phyloP scores from a whole-genome alignment of 352 stramenopile genomes.

The Globisporangium solare region DNA sequence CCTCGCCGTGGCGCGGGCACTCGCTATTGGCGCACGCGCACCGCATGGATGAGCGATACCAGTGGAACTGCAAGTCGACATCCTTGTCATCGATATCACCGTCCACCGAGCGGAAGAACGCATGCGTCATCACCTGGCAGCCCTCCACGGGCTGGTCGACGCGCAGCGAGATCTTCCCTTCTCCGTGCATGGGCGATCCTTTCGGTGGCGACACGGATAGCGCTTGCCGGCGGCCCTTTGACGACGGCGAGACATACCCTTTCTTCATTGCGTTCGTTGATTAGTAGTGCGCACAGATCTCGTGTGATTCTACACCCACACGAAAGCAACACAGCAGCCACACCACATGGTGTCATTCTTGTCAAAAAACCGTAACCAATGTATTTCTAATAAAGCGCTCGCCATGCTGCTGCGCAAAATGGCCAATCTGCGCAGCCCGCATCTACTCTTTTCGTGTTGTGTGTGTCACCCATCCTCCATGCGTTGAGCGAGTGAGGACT shows the following conservation, averaged over 20 bases:
- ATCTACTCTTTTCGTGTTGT: too few relatives aligned
- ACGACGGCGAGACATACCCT: slow-evolving; percentile 21
- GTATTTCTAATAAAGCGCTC: too few relatives aligned
- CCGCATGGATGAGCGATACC: slow-evolving; percentile 53
- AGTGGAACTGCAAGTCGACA: slow-evolving; percentile 65
- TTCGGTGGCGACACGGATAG: slow-evolving; percentile 35
- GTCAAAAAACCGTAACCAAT: too few relatives aligned
- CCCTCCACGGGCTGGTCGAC: slow-evolving; percentile 71
- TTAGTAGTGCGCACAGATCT: too few relatives aligned
- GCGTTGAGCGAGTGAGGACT: too few relatives aligned
- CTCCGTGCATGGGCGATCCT: slow-evolving; percentile 52
- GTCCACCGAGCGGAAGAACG: slow-evolving; percentile 70
- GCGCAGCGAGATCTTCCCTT: slow-evolving; percentile 69
- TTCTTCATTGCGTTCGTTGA: slow-evolving; percentile 24
- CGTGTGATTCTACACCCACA: too few relatives aligned
- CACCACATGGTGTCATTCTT: too few relatives aligned
- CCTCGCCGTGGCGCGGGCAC: slow-evolving; percentile 46
- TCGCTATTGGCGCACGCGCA: slow-evolving; percentile 59
- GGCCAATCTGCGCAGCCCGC: too few relatives aligned
- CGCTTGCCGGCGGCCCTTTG: slow-evolving; percentile 14
- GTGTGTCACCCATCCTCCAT: too few relatives aligned
- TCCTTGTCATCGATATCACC: slow-evolving; percentile 70
- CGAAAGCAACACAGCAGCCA: too few relatives aligned
- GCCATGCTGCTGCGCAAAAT: too few relatives aligned
- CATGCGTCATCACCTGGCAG: slow-evolving; percentile 68